Percentiles rank a stretch among this genome's conserved stretches.
phyloP scores from a whole-genome alignment of 768 basidiomycete genomes.

The Tricholoma sp. region DNA sequence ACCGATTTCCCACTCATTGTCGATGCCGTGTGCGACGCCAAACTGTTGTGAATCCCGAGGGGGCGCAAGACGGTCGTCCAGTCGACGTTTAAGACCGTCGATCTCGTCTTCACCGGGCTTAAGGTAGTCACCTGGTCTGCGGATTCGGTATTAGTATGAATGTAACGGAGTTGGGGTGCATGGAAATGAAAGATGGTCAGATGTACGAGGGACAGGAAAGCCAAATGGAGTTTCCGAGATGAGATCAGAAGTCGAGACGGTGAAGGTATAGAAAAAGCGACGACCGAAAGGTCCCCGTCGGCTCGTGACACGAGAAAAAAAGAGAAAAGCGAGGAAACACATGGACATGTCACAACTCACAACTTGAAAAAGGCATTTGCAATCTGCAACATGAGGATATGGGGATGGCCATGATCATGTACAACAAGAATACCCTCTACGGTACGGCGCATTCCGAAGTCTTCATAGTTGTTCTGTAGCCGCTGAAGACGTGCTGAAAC shows the following conservation, averaged over 20 bases:
- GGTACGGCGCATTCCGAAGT: constrained; percentile 94
- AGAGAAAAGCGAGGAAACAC: background rate
- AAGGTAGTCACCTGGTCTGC: constrained; percentile 95
- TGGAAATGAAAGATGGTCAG: background rate
- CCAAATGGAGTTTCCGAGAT: background rate
- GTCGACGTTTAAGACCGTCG: constrained; percentile 81
- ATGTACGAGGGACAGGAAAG: background rate
- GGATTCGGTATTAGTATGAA: constrained; percentile 1
- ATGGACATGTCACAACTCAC: constrained; percentile 40
- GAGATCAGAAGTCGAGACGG: background rate
- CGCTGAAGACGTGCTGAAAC: constrained; percentile 93
- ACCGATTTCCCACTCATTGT: constrained; percentile 93
- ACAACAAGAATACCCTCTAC: constrained; percentile 89
- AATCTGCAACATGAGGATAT: constrained; percentile 97
- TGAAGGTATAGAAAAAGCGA: background rate
- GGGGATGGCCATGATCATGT: constrained; percentile 95
- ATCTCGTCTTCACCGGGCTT: constrained; percentile 94
- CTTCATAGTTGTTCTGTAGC: constrained; percentile 94
- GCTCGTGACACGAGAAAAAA: background rate
- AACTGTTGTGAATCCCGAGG: constrained; percentile 67
- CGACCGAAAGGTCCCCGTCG: background rate
- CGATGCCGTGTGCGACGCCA: constrained; percentile 68
- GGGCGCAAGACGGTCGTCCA: constrained; percentile 88
- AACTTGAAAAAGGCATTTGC: constrained; percentile 99
- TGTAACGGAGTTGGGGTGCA: constrained; percentile 1